Conservation (phyloP, 2,329 filamentous ascomycete genomes). For the Ophiostoma quercus region DNA sequence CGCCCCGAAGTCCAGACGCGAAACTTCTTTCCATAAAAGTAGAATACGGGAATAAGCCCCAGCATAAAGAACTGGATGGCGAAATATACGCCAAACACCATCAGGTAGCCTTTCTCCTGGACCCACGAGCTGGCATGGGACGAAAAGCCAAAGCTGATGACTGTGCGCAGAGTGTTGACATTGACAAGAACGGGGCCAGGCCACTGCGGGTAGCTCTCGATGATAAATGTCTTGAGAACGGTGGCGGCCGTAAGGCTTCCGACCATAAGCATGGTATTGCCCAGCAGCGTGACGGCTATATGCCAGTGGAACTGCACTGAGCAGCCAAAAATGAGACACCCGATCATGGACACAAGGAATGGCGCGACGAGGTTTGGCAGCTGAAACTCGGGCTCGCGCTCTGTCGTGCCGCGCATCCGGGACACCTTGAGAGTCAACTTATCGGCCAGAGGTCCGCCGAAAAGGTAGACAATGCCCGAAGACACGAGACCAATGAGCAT, state of each 20-base stretch:
- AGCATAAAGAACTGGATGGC: not conserved
- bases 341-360: not conserved
- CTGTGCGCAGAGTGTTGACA: not conserved
- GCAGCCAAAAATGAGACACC: not conserved
- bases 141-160: not conserved
- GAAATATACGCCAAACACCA: not conserved
- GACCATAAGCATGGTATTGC: not conserved
- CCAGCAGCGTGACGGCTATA: not conserved
- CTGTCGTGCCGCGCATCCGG: not conserved
- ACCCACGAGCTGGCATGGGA: not conserved
- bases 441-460: not conserved
- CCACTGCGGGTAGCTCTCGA: conserved; percentile 1
- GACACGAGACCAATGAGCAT: not conserved
- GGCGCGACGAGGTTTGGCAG: not conserved
- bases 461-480: not conserved
- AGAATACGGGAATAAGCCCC: not conserved
- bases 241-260: not conserved
- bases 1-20: not conserved
- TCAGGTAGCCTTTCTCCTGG: not conserved
- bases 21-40: not conserved
- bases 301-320: not conserved
- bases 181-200: not conserved
- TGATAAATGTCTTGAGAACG: not conserved
- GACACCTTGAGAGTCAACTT: not conserved
- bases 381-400: not conserved